A percentile compares a stretch with the other conserved stretches of the same genome.
phyloP scores from a whole-genome alignment of 2,329 filamentous ascomycete species.

The Chalaropsis ovoidea region DNA sequence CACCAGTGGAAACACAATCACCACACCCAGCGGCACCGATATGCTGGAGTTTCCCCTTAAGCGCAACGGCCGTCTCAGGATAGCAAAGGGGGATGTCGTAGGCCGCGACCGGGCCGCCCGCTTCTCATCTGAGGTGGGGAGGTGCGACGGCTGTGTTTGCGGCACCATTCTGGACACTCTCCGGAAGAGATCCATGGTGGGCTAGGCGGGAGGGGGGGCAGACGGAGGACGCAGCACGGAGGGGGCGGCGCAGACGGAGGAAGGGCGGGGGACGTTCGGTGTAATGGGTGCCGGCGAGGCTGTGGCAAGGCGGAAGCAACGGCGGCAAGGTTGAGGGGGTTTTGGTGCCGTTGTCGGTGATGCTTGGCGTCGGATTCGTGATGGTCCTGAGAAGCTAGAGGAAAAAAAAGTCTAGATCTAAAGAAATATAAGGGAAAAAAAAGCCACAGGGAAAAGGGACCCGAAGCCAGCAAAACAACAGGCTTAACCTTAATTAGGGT shows the following conservation, averaged over 20 bases:
- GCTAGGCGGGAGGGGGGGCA: background rate
- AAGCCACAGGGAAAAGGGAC: background rate
- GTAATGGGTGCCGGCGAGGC: background rate
- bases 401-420: background rate
- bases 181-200: constrained; percentile 48
- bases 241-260: background rate
- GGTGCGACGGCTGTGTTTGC: constrained; percentile 34
- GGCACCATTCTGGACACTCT: constrained; percentile 45
- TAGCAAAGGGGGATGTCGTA: constrained; percentile 52
- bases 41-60: constrained; percentile 85
- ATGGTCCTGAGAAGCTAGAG: background rate
- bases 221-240: background rate
- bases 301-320: constrained; percentile 7
- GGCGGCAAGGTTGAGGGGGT: background rate
- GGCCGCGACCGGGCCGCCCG: constrained; percentile 34
- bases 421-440: background rate
- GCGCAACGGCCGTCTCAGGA: constrained; percentile 77
- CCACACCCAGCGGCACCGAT: constrained; percentile 83
- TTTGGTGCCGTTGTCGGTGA: background rate
- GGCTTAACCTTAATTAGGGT: background rate
- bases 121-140: constrained; percentile 46
- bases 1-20: constrained; percentile 87
- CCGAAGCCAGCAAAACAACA: background rate
- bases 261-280: background rate
- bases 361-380: background rate